Evolutionary conservation across 768 basidiomycete genomes (phyloP), one percentile per base, ranked within the genome.

Genomic region (Leccinum broughii): DNA sequence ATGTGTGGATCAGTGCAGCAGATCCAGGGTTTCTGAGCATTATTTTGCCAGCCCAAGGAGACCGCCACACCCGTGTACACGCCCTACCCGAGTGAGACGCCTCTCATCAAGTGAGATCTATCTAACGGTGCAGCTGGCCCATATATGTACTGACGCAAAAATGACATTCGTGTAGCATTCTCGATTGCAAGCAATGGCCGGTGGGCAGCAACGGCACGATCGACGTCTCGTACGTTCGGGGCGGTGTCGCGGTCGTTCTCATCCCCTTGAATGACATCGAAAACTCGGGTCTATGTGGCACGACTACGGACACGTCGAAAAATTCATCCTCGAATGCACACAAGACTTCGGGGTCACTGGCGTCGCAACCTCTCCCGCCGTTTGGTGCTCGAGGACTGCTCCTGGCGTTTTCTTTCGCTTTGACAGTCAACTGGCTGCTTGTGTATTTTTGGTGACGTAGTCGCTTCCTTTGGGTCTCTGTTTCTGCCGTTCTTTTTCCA

Each of bases 191-290:
- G 39, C 86, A 89, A 71, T 87, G 83, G 79, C 83, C 80, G 20
- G 84, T 90, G 8, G 90, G 88, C 30, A 84, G 88, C 46, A 77
- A 80, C 51, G 87, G 88, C 44, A 83, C 78, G 37, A 66, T 93
- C 54, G 78, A 83, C 26, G 81, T 85, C 24, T 76, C 86, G 61
- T 92, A 92, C 68, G 80, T 80, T 8, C 76, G 76, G 55, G 89
- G 90, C 28, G 90, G 89, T 37, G 76, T 77, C 15, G 79, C 89
- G 3, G 78, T 81, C 24, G 11, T 50, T 13, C 24, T 50, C 24
- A 9, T 50, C 3, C 84, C 83, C 5, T 68, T 75, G 52, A 55
- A 41, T 46, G 46, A 71, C 17, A 67, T 81, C 24, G 15, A 69
- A 28, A 71, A 67, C 28, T 80, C 79, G 11, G 75, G 77, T 22